A percentile compares a stretch with the other conserved stretches of the same genome.
Conservation (phyloP, 192 early-diverging fungal species). For the Geranomyces michiganensis region DNA sequence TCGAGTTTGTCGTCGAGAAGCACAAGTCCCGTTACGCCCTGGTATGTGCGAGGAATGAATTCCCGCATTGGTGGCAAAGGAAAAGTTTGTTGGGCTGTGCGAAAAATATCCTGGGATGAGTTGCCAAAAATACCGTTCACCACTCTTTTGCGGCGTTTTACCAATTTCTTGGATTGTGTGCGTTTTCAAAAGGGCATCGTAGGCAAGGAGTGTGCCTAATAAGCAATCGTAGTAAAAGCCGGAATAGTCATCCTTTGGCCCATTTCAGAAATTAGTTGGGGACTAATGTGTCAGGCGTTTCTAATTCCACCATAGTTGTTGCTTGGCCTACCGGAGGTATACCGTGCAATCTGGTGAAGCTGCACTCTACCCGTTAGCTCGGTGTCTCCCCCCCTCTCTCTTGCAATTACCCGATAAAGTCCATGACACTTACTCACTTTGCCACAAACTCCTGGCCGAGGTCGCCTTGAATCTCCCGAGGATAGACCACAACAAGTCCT, state of each 20-base stretch:
- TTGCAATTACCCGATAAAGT: too few species aligned
- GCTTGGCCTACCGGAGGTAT: not conserved
- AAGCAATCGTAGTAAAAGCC: conserved; percentile 11
- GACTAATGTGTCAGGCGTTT: too few species aligned
- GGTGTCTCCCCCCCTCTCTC: too few species aligned
- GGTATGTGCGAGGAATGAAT: not conserved
- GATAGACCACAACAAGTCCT: conserved; percentile 1
- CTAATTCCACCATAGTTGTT: too few species aligned
- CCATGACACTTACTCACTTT: conserved; percentile 9
- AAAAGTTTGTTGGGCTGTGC: not conserved
- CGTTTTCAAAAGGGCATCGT: not conserved
- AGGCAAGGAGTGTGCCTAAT: not conserved
- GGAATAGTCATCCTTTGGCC: conserved; percentile 3
- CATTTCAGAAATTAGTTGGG: too few species aligned
- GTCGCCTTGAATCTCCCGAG: not conserved
- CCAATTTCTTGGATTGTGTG: conserved; percentile 9
- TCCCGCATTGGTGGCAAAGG: not conserved
- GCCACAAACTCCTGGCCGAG: not conserved
- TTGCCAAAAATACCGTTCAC: too few species aligned
- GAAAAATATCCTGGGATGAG: too few species aligned
- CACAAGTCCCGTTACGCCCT: conserved; percentile 3
- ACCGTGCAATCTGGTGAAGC: not conserved
- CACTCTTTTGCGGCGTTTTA: not conserved
- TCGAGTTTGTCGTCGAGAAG: not conserved
- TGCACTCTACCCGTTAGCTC: not conserved